phyloP scores from a whole-genome alignment of 352 stramenopile species.

The Globisporangium paroecandrum region DNA sequence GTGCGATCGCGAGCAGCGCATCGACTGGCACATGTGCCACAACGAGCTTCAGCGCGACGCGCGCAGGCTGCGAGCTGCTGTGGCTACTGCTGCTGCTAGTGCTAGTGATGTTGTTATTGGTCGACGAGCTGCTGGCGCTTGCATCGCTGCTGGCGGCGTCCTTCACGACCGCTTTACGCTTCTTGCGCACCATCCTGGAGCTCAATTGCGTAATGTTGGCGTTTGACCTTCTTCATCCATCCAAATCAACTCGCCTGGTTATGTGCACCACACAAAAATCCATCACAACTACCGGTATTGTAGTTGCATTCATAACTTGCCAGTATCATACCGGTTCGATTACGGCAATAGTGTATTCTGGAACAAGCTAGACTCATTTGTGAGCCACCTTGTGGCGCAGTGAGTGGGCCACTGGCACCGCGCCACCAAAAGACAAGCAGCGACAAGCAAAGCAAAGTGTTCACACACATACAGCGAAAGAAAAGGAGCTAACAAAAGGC shows the following conservation, averaged over 20 bases:
- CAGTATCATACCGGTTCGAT: no score
- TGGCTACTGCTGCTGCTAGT: background rate
- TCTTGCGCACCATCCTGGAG: conserved; percentile 69
- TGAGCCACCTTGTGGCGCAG: background rate
- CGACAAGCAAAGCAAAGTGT: background rate
- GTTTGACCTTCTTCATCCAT: background rate
- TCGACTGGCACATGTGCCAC: conserved; percentile 30
- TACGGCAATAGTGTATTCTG: background rate
- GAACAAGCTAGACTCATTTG: background rate
- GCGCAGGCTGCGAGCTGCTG: conserved; percentile 22
- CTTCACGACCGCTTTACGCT: conserved; percentile 71
- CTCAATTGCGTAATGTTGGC: background rate
- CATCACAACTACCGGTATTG: no score
- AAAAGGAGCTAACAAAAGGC: background rate
- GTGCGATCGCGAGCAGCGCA: conserved; percentile 28
- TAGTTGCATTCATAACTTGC: no score
- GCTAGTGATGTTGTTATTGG: conserved; percentile 19
- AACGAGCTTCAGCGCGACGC: conserved; percentile 33
- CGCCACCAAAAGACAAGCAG: background rate
- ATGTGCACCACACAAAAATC: no score
- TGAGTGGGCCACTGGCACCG: background rate
- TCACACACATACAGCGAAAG: background rate
- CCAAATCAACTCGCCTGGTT: no score
- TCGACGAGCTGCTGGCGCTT: background rate
- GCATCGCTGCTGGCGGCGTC: conserved; percentile 30